Base-by-base conservation (phyloP, 148 eudicot genomes). In the Spergularia bocconei region DNA sequence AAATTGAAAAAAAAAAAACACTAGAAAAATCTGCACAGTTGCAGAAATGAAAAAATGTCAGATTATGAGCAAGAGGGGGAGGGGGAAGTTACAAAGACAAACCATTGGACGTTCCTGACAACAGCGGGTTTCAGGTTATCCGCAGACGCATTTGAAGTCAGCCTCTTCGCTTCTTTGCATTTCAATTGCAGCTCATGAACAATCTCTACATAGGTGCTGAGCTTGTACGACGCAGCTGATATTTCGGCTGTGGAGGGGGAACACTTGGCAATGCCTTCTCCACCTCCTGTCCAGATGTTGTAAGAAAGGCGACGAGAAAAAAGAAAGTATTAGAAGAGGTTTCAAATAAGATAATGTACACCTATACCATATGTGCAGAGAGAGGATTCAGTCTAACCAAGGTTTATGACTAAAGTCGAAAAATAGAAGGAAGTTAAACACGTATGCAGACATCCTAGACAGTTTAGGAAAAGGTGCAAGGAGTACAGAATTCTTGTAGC, bases 221-320 rank as follows among this genome's bases (percentile, higher is more conserved):
- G 84, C 88, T 89, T 61, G 97, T 89, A 83, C 98, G 82, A 70
- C 98, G 91, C 12, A 93, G 98, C 81, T 89, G 92, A 74, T 75
- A 87, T 85, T 86, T 91, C n/a, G 98, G 97, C 80, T 88, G 88
- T 0, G 97, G 92, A 61, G 82, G 90, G 53, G 88, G 94, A 48
- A 81, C 82, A 70, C 82, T 74, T 9, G 98, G 94, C 85, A 93
- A 82, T 70, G 85, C 77, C 79, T 84, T 88, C 85, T 93, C 92
- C 81, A 85, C 80, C 74, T 91, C 94, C 97, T 93, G 86, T 77
- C 75, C 8, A 62, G 21, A 33, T 36, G 44, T 36, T 58, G 57
- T 33, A 21, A 68, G 6, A 38, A 52, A 51, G 20, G 39, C 36
- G 33, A 33, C 63, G 36, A 62, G 58, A 19, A 13, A 16, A 41